Percentiles rank a stretch among this genome's conserved stretches.
Conservation (phyloP, 345 rosid genomes). For the Salix brachista region DNA sequence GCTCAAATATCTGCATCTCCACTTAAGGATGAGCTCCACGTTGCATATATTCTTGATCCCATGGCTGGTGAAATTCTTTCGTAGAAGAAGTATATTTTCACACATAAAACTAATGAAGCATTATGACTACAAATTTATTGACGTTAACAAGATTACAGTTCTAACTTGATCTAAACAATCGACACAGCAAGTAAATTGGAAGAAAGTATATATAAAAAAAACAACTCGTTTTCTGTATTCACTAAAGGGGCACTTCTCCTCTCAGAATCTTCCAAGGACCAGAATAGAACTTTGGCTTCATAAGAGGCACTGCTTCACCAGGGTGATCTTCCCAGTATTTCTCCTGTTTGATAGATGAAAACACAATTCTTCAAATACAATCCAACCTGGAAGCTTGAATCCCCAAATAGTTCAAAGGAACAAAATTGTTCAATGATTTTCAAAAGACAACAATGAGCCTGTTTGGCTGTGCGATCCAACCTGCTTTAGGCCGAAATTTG, state of each 20-base stretch:
- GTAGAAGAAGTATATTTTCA: too few relatives aligned
- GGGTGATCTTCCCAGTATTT: conserved; percentile 94
- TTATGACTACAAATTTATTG: too few relatives aligned
- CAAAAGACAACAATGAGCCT: too few relatives aligned
- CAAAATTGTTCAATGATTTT: background rate
- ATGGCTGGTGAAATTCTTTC: too few relatives aligned
- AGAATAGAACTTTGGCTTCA: conserved; percentile 65
- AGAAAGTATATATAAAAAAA: background rate
- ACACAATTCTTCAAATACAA: conserved; percentile 9
- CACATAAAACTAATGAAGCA: too few relatives aligned
- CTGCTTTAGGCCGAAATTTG: too few relatives aligned
- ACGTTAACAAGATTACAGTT: too few relatives aligned
- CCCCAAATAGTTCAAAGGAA: background rate
- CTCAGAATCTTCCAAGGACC: conserved; percentile 83
- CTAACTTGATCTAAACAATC: background rate
- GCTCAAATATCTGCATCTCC: too few relatives aligned
- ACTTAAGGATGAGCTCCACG: too few relatives aligned
- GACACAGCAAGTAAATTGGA: background rate
- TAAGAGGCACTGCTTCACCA: conserved; percentile 73
- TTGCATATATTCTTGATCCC: too few relatives aligned
- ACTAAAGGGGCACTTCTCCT: conserved; percentile 43
- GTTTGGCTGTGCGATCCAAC: too few relatives aligned
- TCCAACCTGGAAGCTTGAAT: background rate
- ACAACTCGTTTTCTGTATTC: background rate
- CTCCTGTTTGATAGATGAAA: conserved; percentile 50